Conservation (phyloP, 106 monocot species). For the Dendrobium chrysotoxum region DNA sequence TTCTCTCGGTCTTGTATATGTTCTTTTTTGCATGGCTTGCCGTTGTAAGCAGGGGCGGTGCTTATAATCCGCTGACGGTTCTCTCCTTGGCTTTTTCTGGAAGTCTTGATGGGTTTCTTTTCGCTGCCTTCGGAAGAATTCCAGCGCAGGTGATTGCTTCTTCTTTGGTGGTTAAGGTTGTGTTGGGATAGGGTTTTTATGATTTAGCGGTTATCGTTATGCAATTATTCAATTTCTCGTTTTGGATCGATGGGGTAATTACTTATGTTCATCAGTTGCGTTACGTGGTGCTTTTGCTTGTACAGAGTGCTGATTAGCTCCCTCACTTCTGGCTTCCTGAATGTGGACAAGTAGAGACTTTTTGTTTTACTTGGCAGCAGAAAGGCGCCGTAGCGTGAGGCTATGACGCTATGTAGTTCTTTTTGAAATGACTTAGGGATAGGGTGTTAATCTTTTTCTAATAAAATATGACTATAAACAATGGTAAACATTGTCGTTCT, state of each 20-base stretch:
- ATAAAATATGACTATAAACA: too few relatives aligned
- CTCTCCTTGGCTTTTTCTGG: constrained; percentile 50
- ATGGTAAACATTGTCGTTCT: too few relatives aligned
- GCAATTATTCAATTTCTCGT: background rate
- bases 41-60: constrained; percentile 38
- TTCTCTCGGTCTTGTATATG: constrained; percentile 55
- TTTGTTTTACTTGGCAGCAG: background rate
- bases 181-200: too few relatives aligned
- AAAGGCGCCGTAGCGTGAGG: too few relatives aligned
- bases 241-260: background rate
- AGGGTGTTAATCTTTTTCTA: too few relatives aligned
- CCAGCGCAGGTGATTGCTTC: constrained; percentile 64
- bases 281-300: background rate
- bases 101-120: constrained; percentile 30
- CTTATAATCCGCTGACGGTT: constrained; percentile 84
- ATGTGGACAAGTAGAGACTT: background rate
- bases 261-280: background rate
- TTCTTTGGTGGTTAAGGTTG: background rate
- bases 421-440: too few relatives aligned
- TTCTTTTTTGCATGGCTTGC: constrained; percentile 86
- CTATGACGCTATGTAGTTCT: too few relatives aligned
- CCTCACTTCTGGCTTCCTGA: background rate
- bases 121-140: constrained; percentile 59
- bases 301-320: background rate
- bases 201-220: background rate